Evolutionary conservation across 139 green algal species (phyloP).

Genomic region (Chlorella sp.): DNA sequence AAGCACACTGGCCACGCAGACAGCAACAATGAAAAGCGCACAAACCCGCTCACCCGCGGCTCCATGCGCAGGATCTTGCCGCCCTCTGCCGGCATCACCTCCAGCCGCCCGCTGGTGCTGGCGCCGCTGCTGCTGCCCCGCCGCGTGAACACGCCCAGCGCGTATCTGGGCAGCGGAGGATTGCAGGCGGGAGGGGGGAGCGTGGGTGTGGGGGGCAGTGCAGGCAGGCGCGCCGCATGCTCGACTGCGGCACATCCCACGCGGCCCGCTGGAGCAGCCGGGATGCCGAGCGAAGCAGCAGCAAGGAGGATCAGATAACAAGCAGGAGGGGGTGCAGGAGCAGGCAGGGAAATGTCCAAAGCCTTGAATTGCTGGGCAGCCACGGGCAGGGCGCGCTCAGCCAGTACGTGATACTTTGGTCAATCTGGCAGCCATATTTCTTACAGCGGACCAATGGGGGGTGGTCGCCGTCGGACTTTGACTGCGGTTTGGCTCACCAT

Average conservation of each 20-base stretch:
- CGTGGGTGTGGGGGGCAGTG: neutral
- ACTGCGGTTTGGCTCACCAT: neutral
- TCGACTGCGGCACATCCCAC: neutral
- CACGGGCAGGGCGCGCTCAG: neutral
- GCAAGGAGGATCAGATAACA: neutral
- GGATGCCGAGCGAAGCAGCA: neutral
- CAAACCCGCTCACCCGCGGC: constrained; percentile 13
- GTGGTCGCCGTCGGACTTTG: constrained; percentile 46
- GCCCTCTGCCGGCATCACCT: constrained; percentile 21
- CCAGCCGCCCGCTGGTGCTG: constrained; percentile 28
- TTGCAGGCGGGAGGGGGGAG: neutral
- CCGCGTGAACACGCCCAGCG: constrained; percentile 34
- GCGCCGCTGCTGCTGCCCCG: neutral
- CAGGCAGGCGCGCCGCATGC: neutral
- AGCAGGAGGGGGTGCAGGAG: neutral
- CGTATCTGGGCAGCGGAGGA: constrained; percentile 35
- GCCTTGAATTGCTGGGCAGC: constrained; percentile 33
- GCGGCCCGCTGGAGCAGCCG: neutral
- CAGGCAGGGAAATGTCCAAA: constrained; percentile 1
- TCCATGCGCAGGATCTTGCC: constrained; percentile 49
- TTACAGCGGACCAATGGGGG: constrained; percentile 23
- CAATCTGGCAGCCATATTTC: constrained; percentile 36
- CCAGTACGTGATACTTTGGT: constrained; percentile 38
- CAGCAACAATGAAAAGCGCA: too few species aligned
- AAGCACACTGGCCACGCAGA: too few species aligned